These are phyloP conservation scores for Salix brachista DNA, from an alignment of 345 rosid genomes.

Conservation along the genomic window DNA sequence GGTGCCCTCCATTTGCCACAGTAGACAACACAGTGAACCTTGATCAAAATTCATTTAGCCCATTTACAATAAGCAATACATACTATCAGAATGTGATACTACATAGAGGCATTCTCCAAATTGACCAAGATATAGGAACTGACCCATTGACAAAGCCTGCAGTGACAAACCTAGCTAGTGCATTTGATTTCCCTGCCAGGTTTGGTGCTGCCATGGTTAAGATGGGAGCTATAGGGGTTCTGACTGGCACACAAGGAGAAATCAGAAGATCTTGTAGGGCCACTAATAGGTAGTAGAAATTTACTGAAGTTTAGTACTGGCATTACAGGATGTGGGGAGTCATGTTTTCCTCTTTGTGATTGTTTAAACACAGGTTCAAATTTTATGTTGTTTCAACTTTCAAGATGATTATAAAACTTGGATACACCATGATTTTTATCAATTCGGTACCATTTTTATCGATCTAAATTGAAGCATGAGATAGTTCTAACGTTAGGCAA, in stretches of 20 bases:
- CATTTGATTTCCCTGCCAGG: constrained; percentile 16
- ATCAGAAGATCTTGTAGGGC: constrained; percentile 38
- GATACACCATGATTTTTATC: too few species aligned
- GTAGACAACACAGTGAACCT: constrained; percentile 26
- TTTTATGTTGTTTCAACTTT: too few species aligned
- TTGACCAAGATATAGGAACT: constrained; percentile 31
- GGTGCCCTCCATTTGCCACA: constrained; percentile 27
- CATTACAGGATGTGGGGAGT: too few species aligned
- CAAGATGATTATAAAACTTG: too few species aligned
- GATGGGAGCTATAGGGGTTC: constrained; percentile 36
- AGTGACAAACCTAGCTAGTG: constrained; percentile 20
- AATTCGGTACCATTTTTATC: too few species aligned
- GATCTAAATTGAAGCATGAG: too few species aligned
- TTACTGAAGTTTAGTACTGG: background rate
- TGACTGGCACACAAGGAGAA: constrained; percentile 34
- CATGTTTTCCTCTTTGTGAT: too few species aligned
- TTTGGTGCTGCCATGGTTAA: constrained; percentile 48
- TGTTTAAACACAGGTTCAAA: too few species aligned
- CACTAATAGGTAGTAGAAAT: constrained; percentile 3
- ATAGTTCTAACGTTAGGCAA: too few species aligned
- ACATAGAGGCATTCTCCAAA: constrained; percentile 31
- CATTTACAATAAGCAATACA: constrained; percentile 19
- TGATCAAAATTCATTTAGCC: constrained; percentile 25
- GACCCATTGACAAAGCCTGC: constrained; percentile 22
- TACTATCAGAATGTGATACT: constrained; percentile 25